Evolutionary conservation across 768 basidiomycete species (phyloP).

Genomic region (Pulveroboletus sp.): DNA sequence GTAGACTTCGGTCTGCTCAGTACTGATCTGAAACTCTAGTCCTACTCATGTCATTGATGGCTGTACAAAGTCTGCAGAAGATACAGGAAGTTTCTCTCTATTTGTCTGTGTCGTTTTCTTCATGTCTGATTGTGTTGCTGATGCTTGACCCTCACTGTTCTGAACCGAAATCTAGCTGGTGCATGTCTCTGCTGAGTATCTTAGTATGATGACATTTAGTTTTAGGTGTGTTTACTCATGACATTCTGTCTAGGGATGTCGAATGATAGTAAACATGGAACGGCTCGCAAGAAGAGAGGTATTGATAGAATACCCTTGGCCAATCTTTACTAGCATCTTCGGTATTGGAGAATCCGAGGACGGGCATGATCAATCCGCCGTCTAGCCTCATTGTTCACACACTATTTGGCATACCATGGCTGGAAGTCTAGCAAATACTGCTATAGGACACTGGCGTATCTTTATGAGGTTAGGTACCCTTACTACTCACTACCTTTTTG

Average conservation of each 20-base stretch:
- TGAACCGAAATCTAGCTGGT: slow-evolving; percentile 9
- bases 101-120: slow-evolving; percentile 6
- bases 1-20: too few species aligned
- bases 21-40: slow-evolving; percentile 2
- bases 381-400: neutral
- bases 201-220: slow-evolving; percentile 4
- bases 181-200: slow-evolving; percentile 2
- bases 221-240: neutral
- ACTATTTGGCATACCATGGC: neutral
- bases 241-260: slow-evolving; percentile 18
- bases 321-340: slow-evolving; percentile 12
- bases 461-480: neutral
- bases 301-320: neutral
- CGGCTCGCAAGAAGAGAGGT: slow-evolving; percentile 9
- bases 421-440: neutral
- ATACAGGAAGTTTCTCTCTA: neutral
- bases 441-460: too few species aligned
- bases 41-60: neutral
- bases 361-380: neutral
- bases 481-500: too few species aligned
- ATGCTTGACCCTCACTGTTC: neutral
- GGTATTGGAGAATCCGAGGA: neutral
- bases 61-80: neutral
- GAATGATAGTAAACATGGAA: slow-evolving; percentile 21
- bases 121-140: neutral